Conservation (phyloP, 2,329 filamentous ascomycete species). For the Amesomyces nigricolor region DNA sequence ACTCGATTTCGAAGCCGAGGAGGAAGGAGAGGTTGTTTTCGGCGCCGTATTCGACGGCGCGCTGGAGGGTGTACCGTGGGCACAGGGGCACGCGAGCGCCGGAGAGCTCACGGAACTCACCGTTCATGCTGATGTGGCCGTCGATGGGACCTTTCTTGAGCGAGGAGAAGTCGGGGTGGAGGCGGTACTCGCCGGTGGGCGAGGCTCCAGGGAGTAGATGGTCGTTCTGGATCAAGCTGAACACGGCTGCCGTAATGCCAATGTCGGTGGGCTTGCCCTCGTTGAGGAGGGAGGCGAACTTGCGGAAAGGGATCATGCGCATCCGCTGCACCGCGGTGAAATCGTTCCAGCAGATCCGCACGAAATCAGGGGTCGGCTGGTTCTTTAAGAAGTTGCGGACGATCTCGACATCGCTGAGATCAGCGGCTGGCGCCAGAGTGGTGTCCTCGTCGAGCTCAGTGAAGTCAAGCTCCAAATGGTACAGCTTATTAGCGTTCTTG, state of each 20-base stretch:
- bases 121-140: conserved; percentile 60
- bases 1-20: conserved; percentile 77
- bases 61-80: conserved; percentile 58
- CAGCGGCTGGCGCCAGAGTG: conserved; percentile 16
- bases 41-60: conserved; percentile 47
- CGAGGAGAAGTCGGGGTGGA: conserved; percentile 61
- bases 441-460: conserved; percentile 28
- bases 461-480: conserved; percentile 52
- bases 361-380: conserved; percentile 53
- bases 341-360: conserved; percentile 74
- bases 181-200: conserved; percentile 58
- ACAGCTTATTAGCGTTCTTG: conserved; percentile 70
- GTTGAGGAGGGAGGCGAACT: conserved; percentile 45
- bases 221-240: conserved; percentile 66
- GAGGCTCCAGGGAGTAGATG: conserved; percentile 45
- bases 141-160: conserved; percentile 54
- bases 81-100: conserved; percentile 51
- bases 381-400: conserved; percentile 40
- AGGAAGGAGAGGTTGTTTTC: conserved; percentile 52
- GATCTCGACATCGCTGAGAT: conserved; percentile 32
- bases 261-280: conserved; percentile 43
- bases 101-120: conserved; percentile 56
- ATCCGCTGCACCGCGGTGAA: conserved; percentile 64
- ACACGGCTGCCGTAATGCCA: conserved; percentile 57
- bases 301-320: conserved; percentile 60